Base-by-base conservation (phyloP, 1,284 basidiomycete genomes). In the Pseudozyma flocculosa region DNA sequence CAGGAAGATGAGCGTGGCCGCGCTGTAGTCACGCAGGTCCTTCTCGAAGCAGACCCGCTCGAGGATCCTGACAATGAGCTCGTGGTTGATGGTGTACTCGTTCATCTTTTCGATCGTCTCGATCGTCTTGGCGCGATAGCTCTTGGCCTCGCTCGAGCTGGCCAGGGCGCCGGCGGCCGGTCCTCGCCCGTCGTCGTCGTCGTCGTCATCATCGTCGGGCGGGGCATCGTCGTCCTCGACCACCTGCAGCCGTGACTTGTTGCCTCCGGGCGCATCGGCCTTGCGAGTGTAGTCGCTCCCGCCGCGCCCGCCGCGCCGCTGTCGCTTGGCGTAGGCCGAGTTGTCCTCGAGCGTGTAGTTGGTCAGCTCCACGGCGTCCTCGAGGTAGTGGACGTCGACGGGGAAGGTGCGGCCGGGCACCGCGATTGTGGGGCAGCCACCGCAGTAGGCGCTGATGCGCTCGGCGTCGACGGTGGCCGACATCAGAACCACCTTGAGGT, bases 361-460 rank as follows among this genome's bases (percentile, higher is more conserved):
- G 13, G 88, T 86, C 53, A 85, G 82, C 79, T 99, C 88, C 23
- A 98, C 84, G 0, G 90, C 92, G 78, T 98, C 95, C 78, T 99
- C 95, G 10, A 98, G 82, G 73, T 86, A 98, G 43, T 85, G 83
- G 18, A 89, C 83, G 43, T 90, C 86, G 13, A 98, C 95, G 10
- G 95, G 94, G 81, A 92, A 98, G 0, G 93, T 97, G n/a, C 95
- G 85, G 2, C 95, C 95, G 9, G 94, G 94, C 17, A 99, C 90
- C 1, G 61, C 44, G 21, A 78, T 41, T 23, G 87, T 86, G 0
- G 92, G 92, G 75, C 93, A 96, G 23, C 87, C 87, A 19, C 88
- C 90, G 75, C 98, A 97, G 80, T 90, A 98, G 21, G 80, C 81
- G n/a, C 92, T 90, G 46, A 98, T 87, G 79, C 96, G 94, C 56